phyloP scores from a whole-genome alignment of 306 rosid genomes.

The Astragalus glycyphyllos region DNA sequence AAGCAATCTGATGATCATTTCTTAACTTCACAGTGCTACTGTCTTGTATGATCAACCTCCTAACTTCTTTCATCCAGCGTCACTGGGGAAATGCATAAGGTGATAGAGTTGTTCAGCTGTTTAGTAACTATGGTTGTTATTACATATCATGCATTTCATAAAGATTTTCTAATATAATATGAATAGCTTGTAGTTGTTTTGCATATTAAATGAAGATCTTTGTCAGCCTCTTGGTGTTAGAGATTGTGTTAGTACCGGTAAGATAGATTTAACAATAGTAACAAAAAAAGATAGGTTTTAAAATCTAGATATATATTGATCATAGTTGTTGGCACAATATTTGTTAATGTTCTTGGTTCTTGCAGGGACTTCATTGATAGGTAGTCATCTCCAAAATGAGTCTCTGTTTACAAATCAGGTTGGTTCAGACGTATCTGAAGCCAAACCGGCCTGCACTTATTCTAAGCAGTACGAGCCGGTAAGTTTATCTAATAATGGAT shows the following conservation, averaged over 20 bases:
- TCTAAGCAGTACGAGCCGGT: conserved; percentile 99
- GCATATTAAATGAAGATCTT: no score
- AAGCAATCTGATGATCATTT: conserved; percentile 34
- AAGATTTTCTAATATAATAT: conserved; percentile 38
- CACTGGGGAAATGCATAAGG: conserved; percentile 86
- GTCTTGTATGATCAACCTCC: conserved; percentile 97
- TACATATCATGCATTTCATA: conserved; percentile 13
- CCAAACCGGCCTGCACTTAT: conserved; percentile 84
- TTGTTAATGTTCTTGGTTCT: no score
- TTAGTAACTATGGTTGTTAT: conserved; percentile 23
- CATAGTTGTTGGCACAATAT: conserved; percentile 13
- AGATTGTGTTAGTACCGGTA: conserved; percentile 80
- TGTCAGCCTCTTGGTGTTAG: no score
- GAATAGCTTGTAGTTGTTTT: no score
- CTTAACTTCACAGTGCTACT: no score
- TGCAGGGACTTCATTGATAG: conserved; percentile 52
- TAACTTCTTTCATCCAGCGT: conserved; percentile 82
- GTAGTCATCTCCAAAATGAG: conserved; percentile 55
- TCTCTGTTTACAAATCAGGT: conserved; percentile 61
- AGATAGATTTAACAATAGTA: conserved; percentile 25
- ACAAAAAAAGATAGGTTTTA: no score
- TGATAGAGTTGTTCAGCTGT: conserved; percentile 43
- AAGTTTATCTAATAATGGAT: conserved; percentile 38
- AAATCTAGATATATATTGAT: background rate
- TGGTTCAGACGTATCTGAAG: conserved; percentile 58